Conservation (phyloP, 2,329 filamentous ascomycete species). For the Diaporthe batatas region DNA sequence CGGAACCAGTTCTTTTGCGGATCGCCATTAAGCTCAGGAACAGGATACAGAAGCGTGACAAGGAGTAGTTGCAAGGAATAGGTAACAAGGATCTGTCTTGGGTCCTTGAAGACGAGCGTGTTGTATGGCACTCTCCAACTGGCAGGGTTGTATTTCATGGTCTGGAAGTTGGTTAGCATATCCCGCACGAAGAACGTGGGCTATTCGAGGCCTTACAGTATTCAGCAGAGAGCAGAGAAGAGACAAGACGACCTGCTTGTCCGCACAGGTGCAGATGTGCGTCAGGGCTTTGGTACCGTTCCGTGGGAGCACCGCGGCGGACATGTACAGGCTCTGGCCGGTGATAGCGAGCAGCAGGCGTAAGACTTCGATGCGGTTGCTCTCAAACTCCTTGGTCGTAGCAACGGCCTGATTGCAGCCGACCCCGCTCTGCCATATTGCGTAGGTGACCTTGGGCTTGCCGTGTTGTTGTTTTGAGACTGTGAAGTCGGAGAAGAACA, state of each 20-base stretch:
- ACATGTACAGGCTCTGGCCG: constrained; percentile 94
- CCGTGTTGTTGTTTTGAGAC: constrained; percentile 78
- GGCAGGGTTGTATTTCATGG: constrained; percentile 94
- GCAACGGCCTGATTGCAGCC: constrained; percentile 91
- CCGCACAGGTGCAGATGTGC: constrained; percentile 87
- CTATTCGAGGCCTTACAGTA: constrained; percentile 69
- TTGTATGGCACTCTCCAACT: constrained; percentile 96
- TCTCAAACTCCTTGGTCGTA: constrained; percentile 93
- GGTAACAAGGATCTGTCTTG: constrained; percentile 89
- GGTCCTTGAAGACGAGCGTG: constrained; percentile 90
- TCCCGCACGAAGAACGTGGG: not conserved
- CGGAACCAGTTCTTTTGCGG: constrained; percentile 92
- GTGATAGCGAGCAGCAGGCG: constrained; percentile 87
- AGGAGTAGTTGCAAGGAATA: constrained; percentile 94
- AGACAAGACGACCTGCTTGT: constrained; percentile 92
- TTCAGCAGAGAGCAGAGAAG: constrained; percentile 93
- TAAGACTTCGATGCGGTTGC: constrained; percentile 90
- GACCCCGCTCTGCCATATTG: constrained; percentile 98
- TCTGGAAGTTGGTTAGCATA: constrained; percentile 61
- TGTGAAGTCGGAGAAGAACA: constrained; percentile 94
- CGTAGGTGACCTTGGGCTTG: constrained; percentile 87
- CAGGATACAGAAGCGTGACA: constrained; percentile 85
- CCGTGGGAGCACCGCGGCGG: constrained; percentile 81
- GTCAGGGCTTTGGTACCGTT: constrained; percentile 87
- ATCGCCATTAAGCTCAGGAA: constrained; percentile 79